Evolutionary conservation across 257 asterid species (phyloP).

Genomic region (Nicotiana noctiflora): DNA sequence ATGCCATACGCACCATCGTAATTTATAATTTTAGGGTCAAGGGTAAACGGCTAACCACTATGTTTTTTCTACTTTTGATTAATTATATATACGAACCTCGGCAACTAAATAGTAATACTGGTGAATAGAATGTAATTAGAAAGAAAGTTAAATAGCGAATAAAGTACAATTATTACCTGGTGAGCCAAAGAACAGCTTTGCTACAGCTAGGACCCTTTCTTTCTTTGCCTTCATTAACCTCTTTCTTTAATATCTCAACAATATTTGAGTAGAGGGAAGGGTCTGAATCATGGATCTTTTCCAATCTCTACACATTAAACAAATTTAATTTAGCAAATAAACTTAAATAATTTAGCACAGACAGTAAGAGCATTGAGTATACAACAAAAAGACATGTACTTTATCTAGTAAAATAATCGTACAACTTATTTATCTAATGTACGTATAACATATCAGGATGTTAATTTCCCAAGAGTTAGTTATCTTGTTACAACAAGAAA

Average conservation of each 20-base stretch:
- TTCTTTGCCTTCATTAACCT: conserved; percentile 48
- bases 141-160: not conserved
- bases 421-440: not conserved
- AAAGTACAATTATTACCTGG: conserved; percentile 36
- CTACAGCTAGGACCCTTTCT: conserved; percentile 59
- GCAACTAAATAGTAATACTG: not conserved
- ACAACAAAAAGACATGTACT: not conserved
- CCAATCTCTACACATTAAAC: conserved; percentile 48
- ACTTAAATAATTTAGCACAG: not conserved
- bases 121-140: not conserved
- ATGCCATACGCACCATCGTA: not conserved
- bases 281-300: conserved; percentile 57
- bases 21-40: not conserved
- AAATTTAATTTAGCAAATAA: not conserved
- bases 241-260: conserved; percentile 71
- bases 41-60: not conserved
- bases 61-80: not conserved
- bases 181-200: conserved; percentile 85
- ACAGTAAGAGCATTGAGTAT: no score
- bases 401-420: not conserved
- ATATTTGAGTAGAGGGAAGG: conserved; percentile 58
- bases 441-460: no score
- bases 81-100: no score
- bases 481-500: not conserved
- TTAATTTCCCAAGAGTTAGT: not conserved